These are phyloP conservation scores for Scutellaria galericulata DNA, from an alignment of 257 asterid species.

Conservation along the genomic window DNA sequence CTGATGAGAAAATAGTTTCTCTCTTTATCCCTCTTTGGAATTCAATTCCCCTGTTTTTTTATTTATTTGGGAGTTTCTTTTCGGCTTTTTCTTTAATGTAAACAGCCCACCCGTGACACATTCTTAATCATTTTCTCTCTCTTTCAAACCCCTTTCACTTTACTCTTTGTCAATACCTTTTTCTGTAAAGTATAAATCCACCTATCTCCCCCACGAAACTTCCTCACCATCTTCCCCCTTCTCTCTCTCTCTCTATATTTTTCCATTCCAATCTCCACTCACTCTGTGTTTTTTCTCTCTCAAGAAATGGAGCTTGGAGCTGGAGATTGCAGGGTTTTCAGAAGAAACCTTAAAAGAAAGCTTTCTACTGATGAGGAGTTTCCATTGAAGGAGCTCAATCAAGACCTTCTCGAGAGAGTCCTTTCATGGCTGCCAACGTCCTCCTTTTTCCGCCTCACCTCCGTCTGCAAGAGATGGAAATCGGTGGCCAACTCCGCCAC, in stretches of 20 bases:
- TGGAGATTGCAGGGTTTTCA: neutral
- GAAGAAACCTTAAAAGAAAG: conserved; percentile 41
- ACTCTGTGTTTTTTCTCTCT: neutral
- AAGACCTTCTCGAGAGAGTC: conserved; percentile 81
- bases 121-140: conserved; percentile 43
- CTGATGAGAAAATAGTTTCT: neutral
- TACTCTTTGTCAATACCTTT: conserved; percentile 61
- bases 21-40: conserved; percentile 48
- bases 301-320: conserved; percentile 42
- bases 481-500: conserved; percentile 63
- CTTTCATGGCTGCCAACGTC: conserved; percentile 87
- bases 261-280: neutral
- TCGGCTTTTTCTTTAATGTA: conserved; percentile 49
- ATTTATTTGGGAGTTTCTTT: conserved; percentile 32
- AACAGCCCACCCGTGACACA: conserved; percentile 64
- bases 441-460: conserved; percentile 52
- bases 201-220: conserved; percentile 31
- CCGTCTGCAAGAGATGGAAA: conserved; percentile 89
- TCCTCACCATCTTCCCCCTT: conserved; percentile 22
- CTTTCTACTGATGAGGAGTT: conserved; percentile 27
- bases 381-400: conserved; percentile 67
- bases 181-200: conserved; percentile 23
- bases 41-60: conserved; percentile 33
- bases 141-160: conserved; percentile 47
- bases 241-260: conserved; percentile 11